Conservation (phyloP, 148 eudicot genomes). For the Persicaria tinctoria region DNA sequence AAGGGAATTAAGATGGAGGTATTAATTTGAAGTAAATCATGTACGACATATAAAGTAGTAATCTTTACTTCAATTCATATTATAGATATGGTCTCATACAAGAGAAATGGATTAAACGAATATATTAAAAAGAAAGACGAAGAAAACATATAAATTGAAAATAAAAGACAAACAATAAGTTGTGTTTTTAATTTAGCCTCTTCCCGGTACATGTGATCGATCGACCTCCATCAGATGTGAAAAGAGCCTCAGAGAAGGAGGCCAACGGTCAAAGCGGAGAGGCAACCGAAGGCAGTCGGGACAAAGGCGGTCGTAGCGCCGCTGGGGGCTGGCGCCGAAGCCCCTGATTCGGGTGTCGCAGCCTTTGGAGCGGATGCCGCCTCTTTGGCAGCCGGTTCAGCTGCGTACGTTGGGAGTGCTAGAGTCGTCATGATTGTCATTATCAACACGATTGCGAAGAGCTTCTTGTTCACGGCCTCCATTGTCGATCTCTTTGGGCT, state of each 20-base stretch:
- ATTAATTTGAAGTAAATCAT: no score
- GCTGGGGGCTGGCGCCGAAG: neutral
- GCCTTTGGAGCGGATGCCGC: neutral
- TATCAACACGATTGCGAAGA: neutral
- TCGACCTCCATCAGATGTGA: neutral
- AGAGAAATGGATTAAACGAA: no score
- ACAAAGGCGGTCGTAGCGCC: neutral
- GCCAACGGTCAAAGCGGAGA: neutral
- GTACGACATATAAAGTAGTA: no score
- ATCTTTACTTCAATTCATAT: no score
- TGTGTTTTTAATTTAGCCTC: neutral
- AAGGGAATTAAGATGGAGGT: no score
- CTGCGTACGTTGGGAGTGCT: neutral
- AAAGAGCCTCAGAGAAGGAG: neutral
- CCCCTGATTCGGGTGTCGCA: neutral
- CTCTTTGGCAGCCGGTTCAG: neutral
- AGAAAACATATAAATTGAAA: no score
- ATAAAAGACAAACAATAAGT: neutral
- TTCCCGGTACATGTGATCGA: neutral
- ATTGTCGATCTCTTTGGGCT: neutral
- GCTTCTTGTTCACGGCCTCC: slow-evolving; percentile 5
- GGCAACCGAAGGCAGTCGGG: slow-evolving; percentile 2
- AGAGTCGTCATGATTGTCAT: neutral
- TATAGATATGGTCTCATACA: no score
- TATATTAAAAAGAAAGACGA: no score